These are phyloP conservation scores for Fusarium lateritium DNA, from an alignment of 2,329 filamentous ascomycete species.

Conservation along the genomic window DNA sequence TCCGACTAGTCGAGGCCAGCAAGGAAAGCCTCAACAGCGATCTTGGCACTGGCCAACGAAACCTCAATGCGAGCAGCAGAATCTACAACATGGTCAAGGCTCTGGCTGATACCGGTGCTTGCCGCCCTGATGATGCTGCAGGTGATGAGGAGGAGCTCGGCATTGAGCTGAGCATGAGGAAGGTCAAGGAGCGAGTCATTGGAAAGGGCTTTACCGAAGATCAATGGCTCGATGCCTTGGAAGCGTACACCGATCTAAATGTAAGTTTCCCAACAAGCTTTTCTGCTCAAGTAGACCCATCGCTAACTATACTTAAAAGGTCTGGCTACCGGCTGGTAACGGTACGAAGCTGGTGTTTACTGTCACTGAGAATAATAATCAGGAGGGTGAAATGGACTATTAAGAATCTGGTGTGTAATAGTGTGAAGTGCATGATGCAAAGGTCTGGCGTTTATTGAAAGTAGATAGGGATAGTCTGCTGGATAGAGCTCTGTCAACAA, in stretches of 20 bases:
- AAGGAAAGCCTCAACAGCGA: slow-evolving; percentile 91
- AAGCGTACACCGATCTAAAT: slow-evolving; percentile 90
- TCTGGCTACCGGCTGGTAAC: slow-evolving; percentile 83
- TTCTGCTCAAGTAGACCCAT: not conserved
- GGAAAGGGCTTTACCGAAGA: slow-evolving; percentile 98
- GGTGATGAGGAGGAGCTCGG: slow-evolving; percentile 67
- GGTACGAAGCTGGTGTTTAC: slow-evolving; percentile 81
- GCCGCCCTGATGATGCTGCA: slow-evolving; percentile 78
- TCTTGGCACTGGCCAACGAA: slow-evolving; percentile 69
- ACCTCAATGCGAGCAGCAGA: slow-evolving; percentile 85
- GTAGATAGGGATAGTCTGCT: slow-evolving; percentile 43
- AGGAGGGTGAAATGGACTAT: slow-evolving; percentile 64
- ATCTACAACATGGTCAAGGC: slow-evolving; percentile 96
- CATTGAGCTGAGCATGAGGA: slow-evolving; percentile 85
- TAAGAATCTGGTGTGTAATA: slow-evolving; percentile 42
- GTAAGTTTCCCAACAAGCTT: slow-evolving; percentile 73
- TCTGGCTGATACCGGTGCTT: slow-evolving; percentile 88
- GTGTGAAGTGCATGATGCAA: slow-evolving; percentile 35
- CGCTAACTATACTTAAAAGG: slow-evolving; percentile 65
- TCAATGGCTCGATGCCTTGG: slow-evolving; percentile 87
- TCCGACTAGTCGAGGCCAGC: slow-evolving; percentile 91
- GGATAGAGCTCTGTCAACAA: slow-evolving; percentile 32
- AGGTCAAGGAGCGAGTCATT: slow-evolving; percentile 91
- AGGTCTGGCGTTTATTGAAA: slow-evolving; percentile 52
- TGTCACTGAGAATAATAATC: slow-evolving; percentile 67